These are phyloP conservation scores for Endocalyx cinctus DNA, from an alignment of 2,329 filamentous ascomycete species.

Conservation along the genomic window DNA sequence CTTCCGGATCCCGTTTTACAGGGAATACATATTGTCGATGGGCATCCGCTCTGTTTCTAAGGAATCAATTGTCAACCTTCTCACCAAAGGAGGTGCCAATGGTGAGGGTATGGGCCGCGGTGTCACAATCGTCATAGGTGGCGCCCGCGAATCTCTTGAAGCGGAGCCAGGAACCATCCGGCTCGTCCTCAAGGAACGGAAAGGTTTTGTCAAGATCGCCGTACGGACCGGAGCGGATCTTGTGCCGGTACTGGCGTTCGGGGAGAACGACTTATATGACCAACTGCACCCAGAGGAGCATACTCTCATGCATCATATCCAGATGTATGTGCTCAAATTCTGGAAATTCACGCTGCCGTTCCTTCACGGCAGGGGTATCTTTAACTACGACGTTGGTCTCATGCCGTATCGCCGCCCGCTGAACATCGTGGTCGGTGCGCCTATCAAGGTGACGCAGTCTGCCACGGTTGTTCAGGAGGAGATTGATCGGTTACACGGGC, in stretches of 20 bases:
- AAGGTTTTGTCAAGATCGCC: conserved; percentile 91
- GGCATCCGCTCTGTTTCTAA: conserved; percentile 85
- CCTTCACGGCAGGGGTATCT: conserved; percentile 85
- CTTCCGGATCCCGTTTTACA: conserved; percentile 88
- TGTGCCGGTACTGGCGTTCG: conserved; percentile 87
- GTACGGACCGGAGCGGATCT: conserved; percentile 89
- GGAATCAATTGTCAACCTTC: conserved; percentile 83
- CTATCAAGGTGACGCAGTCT: conserved; percentile 63
- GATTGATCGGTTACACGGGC: conserved; percentile 72
- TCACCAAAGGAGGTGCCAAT: conserved; percentile 74
- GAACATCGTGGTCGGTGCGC: conserved; percentile 83
- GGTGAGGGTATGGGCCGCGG: conserved; percentile 86
- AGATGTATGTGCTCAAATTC: conserved; percentile 77
- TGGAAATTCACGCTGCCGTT: conserved; percentile 92
- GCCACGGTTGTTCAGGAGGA: conserved; percentile 67
- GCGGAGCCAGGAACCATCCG: conserved; percentile 73
- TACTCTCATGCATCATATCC: conserved; percentile 72
- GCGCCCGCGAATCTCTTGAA: conserved; percentile 86
- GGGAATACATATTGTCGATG: conserved; percentile 88
- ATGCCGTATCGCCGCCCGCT: conserved; percentile 88
- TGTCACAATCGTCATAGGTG: conserved; percentile 92
- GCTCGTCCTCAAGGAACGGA: conserved; percentile 76
- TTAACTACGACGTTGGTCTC: conserved; percentile 95
- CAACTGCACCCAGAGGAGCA: conserved; percentile 75
- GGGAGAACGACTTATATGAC: conserved; percentile 94